phyloP scores from a whole-genome alignment of 768 basidiomycete genomes.

The Gloeostereum incarnatum region DNA sequence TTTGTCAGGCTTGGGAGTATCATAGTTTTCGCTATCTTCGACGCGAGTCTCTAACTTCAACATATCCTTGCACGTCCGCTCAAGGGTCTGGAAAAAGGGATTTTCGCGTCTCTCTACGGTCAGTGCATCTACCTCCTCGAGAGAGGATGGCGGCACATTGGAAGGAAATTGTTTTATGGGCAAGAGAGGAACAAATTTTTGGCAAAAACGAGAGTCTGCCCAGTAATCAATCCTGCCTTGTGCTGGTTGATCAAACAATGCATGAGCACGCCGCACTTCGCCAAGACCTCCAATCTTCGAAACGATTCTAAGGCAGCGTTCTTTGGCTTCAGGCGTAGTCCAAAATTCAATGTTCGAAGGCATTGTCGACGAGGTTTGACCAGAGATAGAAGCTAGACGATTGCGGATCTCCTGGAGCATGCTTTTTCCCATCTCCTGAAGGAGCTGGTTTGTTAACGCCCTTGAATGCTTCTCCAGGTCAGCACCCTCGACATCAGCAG shows the following conservation, averaged over 20 bases:
- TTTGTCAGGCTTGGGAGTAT: background rate
- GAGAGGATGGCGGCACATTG: constrained; percentile 3
- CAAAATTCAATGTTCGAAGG: constrained; percentile 49
- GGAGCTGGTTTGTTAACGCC: constrained; percentile 60
- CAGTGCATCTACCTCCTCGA: background rate
- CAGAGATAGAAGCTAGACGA: constrained; percentile 21
- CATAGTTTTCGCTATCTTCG: too few species aligned
- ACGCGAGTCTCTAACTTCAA: background rate
- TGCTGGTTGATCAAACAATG: constrained; percentile 35
- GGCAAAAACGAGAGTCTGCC: constrained; percentile 49
- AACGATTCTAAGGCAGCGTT: constrained; percentile 68
- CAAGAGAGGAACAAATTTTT: constrained; percentile 43
- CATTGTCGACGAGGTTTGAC: constrained; percentile 1
- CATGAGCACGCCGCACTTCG: constrained; percentile 56
- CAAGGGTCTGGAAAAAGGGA: background rate
- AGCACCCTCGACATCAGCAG: background rate
- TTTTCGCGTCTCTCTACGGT: background rate
- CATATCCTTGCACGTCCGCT: background rate
- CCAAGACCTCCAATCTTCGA: constrained; percentile 67
- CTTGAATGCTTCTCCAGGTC: constrained; percentile 46
- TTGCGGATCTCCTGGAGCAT: constrained; percentile 56
- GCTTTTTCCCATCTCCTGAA: constrained; percentile 63
- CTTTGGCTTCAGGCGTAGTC: constrained; percentile 71
- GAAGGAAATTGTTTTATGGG: constrained; percentile 45
- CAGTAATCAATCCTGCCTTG: constrained; percentile 33